These are phyloP conservation scores for Lactifluus hygrophoroides DNA, from an alignment of 768 basidiomycete species.

Conservation along the genomic window DNA sequence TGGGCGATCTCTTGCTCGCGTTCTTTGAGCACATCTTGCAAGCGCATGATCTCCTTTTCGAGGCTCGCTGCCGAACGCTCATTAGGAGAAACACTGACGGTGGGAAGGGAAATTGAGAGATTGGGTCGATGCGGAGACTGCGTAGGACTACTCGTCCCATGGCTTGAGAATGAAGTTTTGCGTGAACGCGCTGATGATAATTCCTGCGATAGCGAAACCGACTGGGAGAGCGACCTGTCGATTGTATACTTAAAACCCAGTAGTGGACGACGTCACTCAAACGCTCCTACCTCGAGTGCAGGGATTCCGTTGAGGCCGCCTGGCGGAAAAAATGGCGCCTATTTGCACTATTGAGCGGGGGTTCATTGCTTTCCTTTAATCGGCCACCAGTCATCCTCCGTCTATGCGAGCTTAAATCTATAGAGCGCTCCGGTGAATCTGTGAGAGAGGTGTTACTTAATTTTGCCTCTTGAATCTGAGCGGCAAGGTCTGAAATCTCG, in stretches of 20 bases:
- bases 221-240: slow-evolving; percentile 81
- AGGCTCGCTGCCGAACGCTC: slow-evolving; percentile 79
- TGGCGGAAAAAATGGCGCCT: slow-evolving; percentile 81
- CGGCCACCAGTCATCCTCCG: slow-evolving; percentile 46
- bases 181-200: slow-evolving; percentile 81
- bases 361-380: slow-evolving; percentile 41
- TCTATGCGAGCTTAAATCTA: slow-evolving; percentile 40
- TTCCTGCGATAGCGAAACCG: slow-evolving; percentile 96
- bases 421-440: slow-evolving; percentile 37
- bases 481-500: slow-evolving; percentile 87
- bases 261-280: slow-evolving; percentile 10
- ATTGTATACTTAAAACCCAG: slow-evolving; percentile 16
- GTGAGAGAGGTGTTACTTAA: slow-evolving; percentile 43
- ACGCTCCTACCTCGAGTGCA: slow-evolving; percentile 64
- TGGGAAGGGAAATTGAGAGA: slow-evolving; percentile 48
- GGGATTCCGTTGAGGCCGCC: slow-evolving; percentile 79
- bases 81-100: slow-evolving; percentile 31
- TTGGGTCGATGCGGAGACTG: slow-evolving; percentile 53
- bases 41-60: slow-evolving; percentile 91
- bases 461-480: slow-evolving; percentile 84
- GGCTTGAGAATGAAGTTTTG: slow-evolving; percentile 72
- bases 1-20: slow-evolving; percentile 83
- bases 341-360: slow-evolving; percentile 41
- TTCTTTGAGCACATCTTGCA: slow-evolving; percentile 87
- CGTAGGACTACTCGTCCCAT: slow-evolving; percentile 58